Percentiles rank a stretch among this genome's conserved stretches.
These are phyloP conservation scores for Euphorbia pulcherrima DNA, from an alignment of 345 rosid genomes.

Conservation along the genomic window DNA sequence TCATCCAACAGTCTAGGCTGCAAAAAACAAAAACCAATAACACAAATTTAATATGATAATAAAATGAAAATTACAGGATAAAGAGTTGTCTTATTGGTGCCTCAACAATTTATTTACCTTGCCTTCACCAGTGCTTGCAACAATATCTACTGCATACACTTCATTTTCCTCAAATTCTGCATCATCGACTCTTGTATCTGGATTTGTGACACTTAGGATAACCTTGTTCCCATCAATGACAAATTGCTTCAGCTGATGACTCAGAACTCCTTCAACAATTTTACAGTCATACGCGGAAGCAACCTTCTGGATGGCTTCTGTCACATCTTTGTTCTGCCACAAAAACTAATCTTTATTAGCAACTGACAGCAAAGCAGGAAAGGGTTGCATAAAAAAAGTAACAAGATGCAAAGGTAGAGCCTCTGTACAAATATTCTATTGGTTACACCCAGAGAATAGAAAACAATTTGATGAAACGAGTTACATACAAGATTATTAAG, in stretches of 20 bases:
- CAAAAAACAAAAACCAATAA: constrained; percentile 12
- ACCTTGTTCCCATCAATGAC: constrained; percentile 88
- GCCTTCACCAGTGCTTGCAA: constrained; percentile 93
- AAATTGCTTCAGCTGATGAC: constrained; percentile 89
- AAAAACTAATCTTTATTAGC: neutral
- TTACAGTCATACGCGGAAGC: constrained; percentile 97
- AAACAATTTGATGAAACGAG: neutral
- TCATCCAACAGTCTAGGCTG: constrained; percentile 96
- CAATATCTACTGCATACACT: constrained; percentile 85
- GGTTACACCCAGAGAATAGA: neutral
- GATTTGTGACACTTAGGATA: constrained; percentile 57
- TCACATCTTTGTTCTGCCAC: constrained; percentile 89
- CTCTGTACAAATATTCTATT: neutral
- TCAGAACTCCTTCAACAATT: constrained; percentile 92
- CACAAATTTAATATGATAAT: constrained; percentile 3
- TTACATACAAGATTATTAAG: neutral
- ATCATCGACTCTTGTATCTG: constrained; percentile 91
- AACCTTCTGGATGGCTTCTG: constrained; percentile 92
- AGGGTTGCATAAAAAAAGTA: no score
- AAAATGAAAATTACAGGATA: neutral
- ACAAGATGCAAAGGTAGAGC: neutral
- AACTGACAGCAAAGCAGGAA: neutral
- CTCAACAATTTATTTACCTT: constrained; percentile 66
- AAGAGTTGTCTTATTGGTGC: neutral
- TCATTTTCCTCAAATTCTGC: constrained; percentile 95